phyloP scores from a whole-genome alignment of 2,329 filamentous ascomycete species.

The Alternaria sp. region DNA sequence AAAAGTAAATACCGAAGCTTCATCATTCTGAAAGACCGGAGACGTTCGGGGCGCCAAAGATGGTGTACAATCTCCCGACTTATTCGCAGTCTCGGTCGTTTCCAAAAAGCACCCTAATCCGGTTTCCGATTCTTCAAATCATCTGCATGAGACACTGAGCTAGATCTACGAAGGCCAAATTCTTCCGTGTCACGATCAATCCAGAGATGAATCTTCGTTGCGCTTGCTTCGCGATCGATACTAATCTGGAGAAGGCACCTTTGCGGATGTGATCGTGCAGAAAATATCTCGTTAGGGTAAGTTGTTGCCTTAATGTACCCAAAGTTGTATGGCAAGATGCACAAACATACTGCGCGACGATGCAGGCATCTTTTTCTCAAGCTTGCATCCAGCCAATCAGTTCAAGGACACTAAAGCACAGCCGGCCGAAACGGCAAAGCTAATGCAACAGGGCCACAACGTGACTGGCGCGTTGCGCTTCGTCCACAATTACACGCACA shows the following conservation, averaged over 20 bases:
- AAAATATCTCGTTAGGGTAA: not conserved
- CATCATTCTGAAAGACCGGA: conserved; percentile 2
- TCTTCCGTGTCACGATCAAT: conserved; percentile 1
- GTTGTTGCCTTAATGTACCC: not conserved
- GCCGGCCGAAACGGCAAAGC: conserved; percentile 3
- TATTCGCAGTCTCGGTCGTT: not conserved
- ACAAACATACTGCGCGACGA: conserved; percentile 9
- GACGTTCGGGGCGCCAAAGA: not conserved
- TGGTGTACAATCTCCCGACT: conserved; percentile 3
- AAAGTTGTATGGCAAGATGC: conserved; percentile 3
- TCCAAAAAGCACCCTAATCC: not conserved
- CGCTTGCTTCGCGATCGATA: not conserved
- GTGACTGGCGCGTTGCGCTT: conserved; percentile 16
- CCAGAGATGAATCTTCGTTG: not conserved
- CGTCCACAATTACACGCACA: conserved; percentile 4
- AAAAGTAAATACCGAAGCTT: not conserved
- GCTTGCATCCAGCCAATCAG: not conserved
- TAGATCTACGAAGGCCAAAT: not conserved
- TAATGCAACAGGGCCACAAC: conserved; percentile 20
- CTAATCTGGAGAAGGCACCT: not conserved
- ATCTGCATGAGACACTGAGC: conserved; percentile 9
- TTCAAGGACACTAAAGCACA: not conserved
- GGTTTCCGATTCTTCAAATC: not conserved
- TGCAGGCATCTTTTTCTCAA: conserved; percentile 4
- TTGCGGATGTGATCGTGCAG: not conserved